Evolutionary conservation across 495 filamentous ascomycete species (phyloP).

Genomic region (Tuber brumale): DNA sequence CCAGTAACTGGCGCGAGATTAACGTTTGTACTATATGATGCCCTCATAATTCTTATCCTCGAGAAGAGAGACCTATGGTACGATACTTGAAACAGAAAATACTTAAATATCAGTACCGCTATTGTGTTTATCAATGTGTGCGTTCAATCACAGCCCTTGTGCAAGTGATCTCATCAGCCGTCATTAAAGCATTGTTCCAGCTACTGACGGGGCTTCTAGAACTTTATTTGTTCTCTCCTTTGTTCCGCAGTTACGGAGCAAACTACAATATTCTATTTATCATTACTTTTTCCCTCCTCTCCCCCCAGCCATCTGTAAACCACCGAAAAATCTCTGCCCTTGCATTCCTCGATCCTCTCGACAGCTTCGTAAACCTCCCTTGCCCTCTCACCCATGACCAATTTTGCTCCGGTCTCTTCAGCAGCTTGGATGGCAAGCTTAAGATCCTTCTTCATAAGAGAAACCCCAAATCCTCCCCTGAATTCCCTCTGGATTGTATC

Average conservation of each 20-base stretch:
- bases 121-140: neutral
- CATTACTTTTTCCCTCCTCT: slow-evolving; percentile 5
- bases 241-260: neutral
- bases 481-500: slow-evolving; percentile 74
- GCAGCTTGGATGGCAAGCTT: slow-evolving; percentile 67
- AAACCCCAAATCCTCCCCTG: slow-evolving; percentile 72
- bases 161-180: neutral
- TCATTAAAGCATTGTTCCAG: neutral
- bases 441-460: slow-evolving; percentile 80
- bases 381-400: slow-evolving; percentile 60
- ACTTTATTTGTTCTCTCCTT: neutral
- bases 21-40: neutral
- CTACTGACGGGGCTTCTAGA: neutral
- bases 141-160: neutral
- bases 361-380: slow-evolving; percentile 61
- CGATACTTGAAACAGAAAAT: neutral
- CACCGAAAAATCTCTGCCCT: slow-evolving; percentile 76
- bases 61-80: neutral
- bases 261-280: neutral
- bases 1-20: neutral
- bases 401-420: slow-evolving; percentile 56
- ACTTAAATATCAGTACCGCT: neutral
- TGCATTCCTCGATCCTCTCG: slow-evolving; percentile 52
- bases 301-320: slow-evolving; percentile 64
- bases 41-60: neutral